phyloP scores from a whole-genome alignment of 176 grass and related monocot species.

The Lolium perenne region DNA sequence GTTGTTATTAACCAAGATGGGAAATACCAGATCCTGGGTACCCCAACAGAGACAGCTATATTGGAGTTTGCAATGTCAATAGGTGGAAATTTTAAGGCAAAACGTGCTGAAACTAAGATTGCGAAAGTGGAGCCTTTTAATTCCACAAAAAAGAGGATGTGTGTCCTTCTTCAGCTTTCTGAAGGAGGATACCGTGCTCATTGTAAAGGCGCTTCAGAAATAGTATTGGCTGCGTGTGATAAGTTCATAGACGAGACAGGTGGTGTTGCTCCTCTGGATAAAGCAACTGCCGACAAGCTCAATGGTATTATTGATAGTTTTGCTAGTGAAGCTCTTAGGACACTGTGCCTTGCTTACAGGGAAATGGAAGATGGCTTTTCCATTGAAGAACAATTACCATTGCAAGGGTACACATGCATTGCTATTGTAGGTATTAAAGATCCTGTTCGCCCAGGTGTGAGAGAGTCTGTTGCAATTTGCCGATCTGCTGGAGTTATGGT shows the following conservation, averaged over 20 bases:
- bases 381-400: constrained; percentile 57
- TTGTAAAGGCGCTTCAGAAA: constrained; percentile 97
- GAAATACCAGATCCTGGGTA: constrained; percentile 81
- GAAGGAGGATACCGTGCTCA: constrained; percentile 70
- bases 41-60: constrained; percentile 88
- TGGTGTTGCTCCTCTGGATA: constrained; percentile 60
- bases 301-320: constrained; percentile 80
- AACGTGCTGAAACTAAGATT: constrained; percentile 69
- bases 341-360: constrained; percentile 84
- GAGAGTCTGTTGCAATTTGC: constrained; percentile 91
- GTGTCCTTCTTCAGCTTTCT: constrained; percentile 78
- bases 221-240: constrained; percentile 80
- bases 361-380: constrained; percentile 77
- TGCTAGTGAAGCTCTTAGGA: constrained; percentile 89
- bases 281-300: constrained; percentile 60
- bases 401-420: constrained; percentile 85
- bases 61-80: constrained; percentile 90
- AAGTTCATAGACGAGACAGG: constrained; percentile 78
- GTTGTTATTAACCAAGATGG: constrained; percentile 75
- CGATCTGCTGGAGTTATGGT: constrained; percentile 86
- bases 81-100: constrained; percentile 83
- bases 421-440: constrained; percentile 96
- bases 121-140: constrained; percentile 97
- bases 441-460: constrained; percentile 91
- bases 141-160: constrained; percentile 95